Base-by-base conservation (phyloP, 1,284 basidiomycete genomes). In the Pyrrhoderma noxium region DNA sequence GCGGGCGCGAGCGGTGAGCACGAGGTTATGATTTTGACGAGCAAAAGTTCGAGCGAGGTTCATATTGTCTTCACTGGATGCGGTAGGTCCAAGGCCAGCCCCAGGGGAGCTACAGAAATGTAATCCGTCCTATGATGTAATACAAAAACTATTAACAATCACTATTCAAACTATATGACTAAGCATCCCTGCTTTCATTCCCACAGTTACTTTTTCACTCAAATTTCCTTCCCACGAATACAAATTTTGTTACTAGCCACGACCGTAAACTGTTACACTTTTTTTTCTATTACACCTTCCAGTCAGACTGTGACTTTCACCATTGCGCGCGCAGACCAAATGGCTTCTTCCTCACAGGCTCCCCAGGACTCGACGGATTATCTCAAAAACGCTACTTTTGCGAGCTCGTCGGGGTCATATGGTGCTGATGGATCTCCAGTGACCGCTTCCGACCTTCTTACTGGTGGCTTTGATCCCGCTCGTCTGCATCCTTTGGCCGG, bases 401-500 rank as follows among this genome's bases (percentile, higher is more conserved):
- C 79, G 45, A 70, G 70, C 35, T 52, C 58, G 11, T 59, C 74
- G 68, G 52, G 64, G 59, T 16, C 54, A 65, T 38, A 70, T 35
- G 62, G 70, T 39, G 59, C 70, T 23, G 66, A 72, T 53, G 75
- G 77, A 51, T 72, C 74, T 62, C 76, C 79, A 42, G 76, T 83
- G 54, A 88, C 87, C 52, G 90, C 93, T 44, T 79, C 82, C 52
- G 90, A 92, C 72, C 73, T 94, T 59, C 83, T 95, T 60, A 73
- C 83, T 64, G 81, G 82, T 61, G 79, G 85, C 3, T 93, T 92
- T 70, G 93, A 95, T 71, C 89, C 92, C 47, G 79, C 90, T 53
- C 84, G 82, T 70, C 75, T 96, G 55, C 93, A 97, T 66, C 93
- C 93, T 54, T 74, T 96, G 64, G 92, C 93, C 44, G 84, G 85